Evolutionary conservation across 1,139 yeast species (phyloP), one percentile per base, ranked within the genome.

Genomic region (Kodamaea anthophila): DNA sequence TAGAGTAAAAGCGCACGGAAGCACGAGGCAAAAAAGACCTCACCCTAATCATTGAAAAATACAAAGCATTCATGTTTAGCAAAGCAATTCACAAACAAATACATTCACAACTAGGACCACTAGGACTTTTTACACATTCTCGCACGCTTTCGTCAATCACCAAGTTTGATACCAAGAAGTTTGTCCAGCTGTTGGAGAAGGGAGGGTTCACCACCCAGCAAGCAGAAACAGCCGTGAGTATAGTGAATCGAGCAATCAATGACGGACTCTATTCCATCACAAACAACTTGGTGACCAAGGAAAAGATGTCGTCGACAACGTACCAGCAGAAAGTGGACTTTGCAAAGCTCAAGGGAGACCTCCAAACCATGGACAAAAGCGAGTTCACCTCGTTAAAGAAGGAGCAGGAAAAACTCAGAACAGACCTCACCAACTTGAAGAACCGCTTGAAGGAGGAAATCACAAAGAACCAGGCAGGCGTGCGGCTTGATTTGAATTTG

Each of bases 251-350:
- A 29, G 88, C 95, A 1, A 71, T 91, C 26, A 80, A 81, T 45
- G 94, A 86, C 41, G 94, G 96, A 6, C 77, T 87, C 13, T 70
- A 71, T 24, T 75, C 83, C 32, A 77, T 87, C 16, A 78, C 91
- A 13, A 69, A 77, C 28, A 83, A 82, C 46, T 61, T 88, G 33
- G 94, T 88, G 11, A 75, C 87, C 21, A 80, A 85, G 44, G 96
- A 87, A 44, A 77, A 79, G 24, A 67, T 88, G 28, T 76, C 86
- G 12, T 78, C 91, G 38, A 74, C 88, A 43, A 81, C 96, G 5
- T 91, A 91, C 54, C 96, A 88, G 50, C 98, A 91, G 47, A 85
- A 91, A 47, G 97, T 91, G 18, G 96, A 88, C 54, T 91, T 91
- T 66, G 94, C 96, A 26, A 88, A 88, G 51, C 70, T 88, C 37